phyloP scores from a whole-genome alignment of 176 grass and related monocot genomes.

The Oryza australiensis region DNA sequence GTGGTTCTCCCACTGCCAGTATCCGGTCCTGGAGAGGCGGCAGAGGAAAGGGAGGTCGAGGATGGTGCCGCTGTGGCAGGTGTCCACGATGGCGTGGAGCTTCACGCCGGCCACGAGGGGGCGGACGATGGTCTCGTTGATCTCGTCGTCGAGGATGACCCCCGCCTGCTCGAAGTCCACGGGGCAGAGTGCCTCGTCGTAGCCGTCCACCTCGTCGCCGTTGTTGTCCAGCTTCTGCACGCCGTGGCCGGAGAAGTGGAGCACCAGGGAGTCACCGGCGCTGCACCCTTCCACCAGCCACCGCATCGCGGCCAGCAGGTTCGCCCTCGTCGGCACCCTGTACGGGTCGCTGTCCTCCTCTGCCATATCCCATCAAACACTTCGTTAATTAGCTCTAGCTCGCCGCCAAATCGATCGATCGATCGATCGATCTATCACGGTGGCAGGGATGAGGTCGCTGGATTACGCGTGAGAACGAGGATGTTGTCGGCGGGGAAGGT shows the following conservation, averaged over 20 bases:
- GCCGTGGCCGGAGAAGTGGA: slow-evolving; percentile 91
- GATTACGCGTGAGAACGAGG: slow-evolving; percentile 70
- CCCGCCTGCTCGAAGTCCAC: slow-evolving; percentile 67
- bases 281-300: slow-evolving; percentile 62
- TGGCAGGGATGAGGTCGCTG: not conserved
- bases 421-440: too few species aligned
- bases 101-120: slow-evolving; percentile 59
- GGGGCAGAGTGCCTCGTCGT: slow-evolving; percentile 86
- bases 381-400: not conserved
- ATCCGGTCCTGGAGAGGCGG: slow-evolving; percentile 32
- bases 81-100: slow-evolving; percentile 44
- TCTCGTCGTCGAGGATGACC: slow-evolving; percentile 73
- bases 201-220: slow-evolving; percentile 77
- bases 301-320: slow-evolving; percentile 66
- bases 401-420: not conserved
- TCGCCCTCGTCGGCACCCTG: slow-evolving; percentile 55
- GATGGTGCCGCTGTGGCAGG: not conserved
- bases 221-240: slow-evolving; percentile 74
- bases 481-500: slow-evolving; percentile 54
- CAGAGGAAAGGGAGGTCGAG: not conserved
- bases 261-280: slow-evolving; percentile 72
- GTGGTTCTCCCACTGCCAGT: slow-evolving; percentile 84
- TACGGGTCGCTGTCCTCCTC: slow-evolving; percentile 28
- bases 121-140: slow-evolving; percentile 65
- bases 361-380: not conserved